Evolutionary conservation across 495 filamentous ascomycete species (phyloP), one percentile per base, ranked within the genome.

Genomic region (Aspergillus wentii): DNA sequence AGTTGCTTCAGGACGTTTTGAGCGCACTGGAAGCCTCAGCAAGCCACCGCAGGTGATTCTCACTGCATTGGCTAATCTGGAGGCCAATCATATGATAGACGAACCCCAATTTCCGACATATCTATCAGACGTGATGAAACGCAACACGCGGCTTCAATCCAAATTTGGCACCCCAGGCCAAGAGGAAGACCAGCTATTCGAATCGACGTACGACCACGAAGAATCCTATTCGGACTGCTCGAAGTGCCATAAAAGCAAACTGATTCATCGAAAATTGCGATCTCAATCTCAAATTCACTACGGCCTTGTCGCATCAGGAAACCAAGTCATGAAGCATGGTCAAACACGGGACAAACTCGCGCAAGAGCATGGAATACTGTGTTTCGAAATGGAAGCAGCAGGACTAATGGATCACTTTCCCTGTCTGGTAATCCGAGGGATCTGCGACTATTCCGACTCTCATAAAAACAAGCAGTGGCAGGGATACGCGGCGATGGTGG

Each of bases 401-500:
- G 60, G 61, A 1, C 29, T 64, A 20, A 56, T 56, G 52, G 23
- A 57, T 35, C 29, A 52, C 30, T 55, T 64, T 26, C 55, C 46
- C 31, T 63, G 55, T 33, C 44, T 63, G 1, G 51, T 64, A 9
- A 54, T 66, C 21, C 43, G 57, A 30, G 62, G 62, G 5, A 58
- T 66, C 20, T 54, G 60, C 33, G 60, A 66, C 39, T 66, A 64
- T 46, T 36, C 49, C 4, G 60, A 66, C 38, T 53, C 54, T 5
- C 59, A 63, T 33, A 63, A 66, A 43, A 63, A 63, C 20, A 51
- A 63, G 20, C 26, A 40, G 19, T 66, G 60, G 61, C 61, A 63
- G 43, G 44, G 27, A 19, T 63, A 62, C 36, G 59, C 54, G 29
- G 59, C 59, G 8, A 33, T 40, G 17, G 43, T 42, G 14, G 59